Base-by-base conservation (phyloP, 192 early-diverging fungal species). In the Backusella macrospora region DNA sequence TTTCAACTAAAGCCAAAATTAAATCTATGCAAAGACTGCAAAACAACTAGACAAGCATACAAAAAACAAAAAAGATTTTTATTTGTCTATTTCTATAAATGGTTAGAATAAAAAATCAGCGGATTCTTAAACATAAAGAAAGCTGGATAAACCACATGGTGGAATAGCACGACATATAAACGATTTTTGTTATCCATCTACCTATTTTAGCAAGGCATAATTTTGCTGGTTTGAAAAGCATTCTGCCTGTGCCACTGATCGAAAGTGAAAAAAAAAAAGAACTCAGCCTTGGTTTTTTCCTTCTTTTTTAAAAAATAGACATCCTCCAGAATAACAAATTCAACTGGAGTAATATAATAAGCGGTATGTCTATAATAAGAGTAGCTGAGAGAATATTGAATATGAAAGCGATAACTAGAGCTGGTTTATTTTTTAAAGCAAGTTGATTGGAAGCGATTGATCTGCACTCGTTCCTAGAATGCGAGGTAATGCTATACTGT, bases 101-200 rank as follows among this genome's bases (percentile, higher is more conserved):
- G 21, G 52, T 23, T 55, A 55, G 52, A 8, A 21, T 9, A 4
- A 48, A 5, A 26, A 55, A 55, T 55, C 18, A 23, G 52, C 52
- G 52, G 52, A 21, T 23, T 59, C 26, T 26, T 59, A 59, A 59
- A 59, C 52, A 59, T 26, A 59, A 59, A 59, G 26, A 59, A 49
- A 23, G 21, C 9, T 55, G 18, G 52, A 5, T 59, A 59, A 59
- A 59, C 21, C 52, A 59, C 52, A 59, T 59, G 52, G 52, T 26
- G 21, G 52, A 59, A 59, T 59, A 59, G 18, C 52, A 59, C 52
- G 21, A 59, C 52, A 59, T 59, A 59, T 5, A 34, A 34, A 34
- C 29, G 21, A 26, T 12, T 26, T 9, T 59, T 59, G 52, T 59
- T 59, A 59, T 59, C 52, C 23, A 4, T 59, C 52, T 59, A 12